Conservation (phyloP, 2,329 filamentous ascomycete genomes). For the Paracorniculantispora psalliotae region DNA sequence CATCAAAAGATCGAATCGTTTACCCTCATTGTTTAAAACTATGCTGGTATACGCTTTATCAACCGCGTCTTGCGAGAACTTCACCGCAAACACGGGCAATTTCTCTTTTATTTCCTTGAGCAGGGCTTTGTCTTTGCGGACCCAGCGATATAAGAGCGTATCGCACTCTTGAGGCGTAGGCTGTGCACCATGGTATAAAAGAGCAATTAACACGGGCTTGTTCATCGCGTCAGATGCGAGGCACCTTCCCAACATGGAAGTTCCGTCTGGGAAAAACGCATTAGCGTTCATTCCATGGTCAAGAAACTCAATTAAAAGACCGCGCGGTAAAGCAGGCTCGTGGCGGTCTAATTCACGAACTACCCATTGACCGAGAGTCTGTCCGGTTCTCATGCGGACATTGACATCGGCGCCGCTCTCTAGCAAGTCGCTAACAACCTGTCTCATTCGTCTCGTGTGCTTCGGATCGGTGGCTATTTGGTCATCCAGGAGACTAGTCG, state of each 20-base stretch:
- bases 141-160: not conserved
- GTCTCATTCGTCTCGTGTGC: not conserved
- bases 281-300: not conserved
- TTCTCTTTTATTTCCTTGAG: not conserved
- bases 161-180: not conserved
- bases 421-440: not conserved
- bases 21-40: not conserved
- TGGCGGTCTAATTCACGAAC: not conserved
- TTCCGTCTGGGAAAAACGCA: not conserved
- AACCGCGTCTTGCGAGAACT: not conserved
- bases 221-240: not conserved
- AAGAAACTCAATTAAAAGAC: not conserved
- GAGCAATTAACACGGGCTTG: not conserved
- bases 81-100: not conserved
- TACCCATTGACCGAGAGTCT: not conserved
- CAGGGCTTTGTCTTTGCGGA: not conserved
- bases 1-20: not conserved
- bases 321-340: not conserved
- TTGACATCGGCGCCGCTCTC: not conserved
- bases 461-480: not conserved
- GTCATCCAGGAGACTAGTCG: not conserved
- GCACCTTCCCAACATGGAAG: not conserved
- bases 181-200: not conserved
- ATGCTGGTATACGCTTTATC: not conserved
- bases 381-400: not conserved